Percentiles rank a stretch among this genome's conserved stretches.
phyloP scores from a whole-genome alignment of 2,329 filamentous ascomycete species.

The Acrodontium crateriforme region DNA sequence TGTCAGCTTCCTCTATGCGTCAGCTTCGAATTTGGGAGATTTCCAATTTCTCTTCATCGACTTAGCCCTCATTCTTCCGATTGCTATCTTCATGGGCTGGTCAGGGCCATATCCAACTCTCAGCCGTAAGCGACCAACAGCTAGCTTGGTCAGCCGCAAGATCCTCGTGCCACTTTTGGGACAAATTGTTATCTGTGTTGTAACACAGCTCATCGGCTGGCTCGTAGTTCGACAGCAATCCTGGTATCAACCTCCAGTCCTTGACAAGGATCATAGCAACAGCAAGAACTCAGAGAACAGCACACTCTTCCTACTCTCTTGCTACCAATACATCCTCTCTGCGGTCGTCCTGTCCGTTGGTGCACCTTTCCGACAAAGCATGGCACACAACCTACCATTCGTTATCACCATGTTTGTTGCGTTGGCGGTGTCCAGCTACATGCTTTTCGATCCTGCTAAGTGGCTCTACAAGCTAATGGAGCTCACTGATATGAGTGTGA shows the following conservation, averaged over 20 bases:
- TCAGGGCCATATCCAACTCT: slow-evolving; percentile 67
- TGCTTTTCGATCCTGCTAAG: slow-evolving; percentile 60
- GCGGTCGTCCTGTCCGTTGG: slow-evolving; percentile 87
- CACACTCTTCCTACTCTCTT: slow-evolving; percentile 74
- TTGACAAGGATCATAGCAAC: slow-evolving; percentile 68
- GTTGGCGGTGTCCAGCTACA: slow-evolving; percentile 56
- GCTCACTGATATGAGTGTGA: slow-evolving; percentile 58
- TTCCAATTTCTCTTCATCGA: slow-evolving; percentile 98
- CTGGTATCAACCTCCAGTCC: slow-evolving; percentile 73
- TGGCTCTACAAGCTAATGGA: slow-evolving; percentile 70
- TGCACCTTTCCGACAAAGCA: slow-evolving; percentile 70
- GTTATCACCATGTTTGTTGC: slow-evolving; percentile 60
- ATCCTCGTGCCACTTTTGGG: slow-evolving; percentile 80
- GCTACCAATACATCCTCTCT: slow-evolving; percentile 87
- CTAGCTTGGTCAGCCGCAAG: slow-evolving; percentile 82
- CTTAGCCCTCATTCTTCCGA: slow-evolving; percentile 77
- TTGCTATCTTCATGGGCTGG: slow-evolving; percentile 99
- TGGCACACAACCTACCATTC: slow-evolving; percentile 73
- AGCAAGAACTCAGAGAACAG: slow-evolving; percentile 91
- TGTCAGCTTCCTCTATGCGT: slow-evolving; percentile 91
- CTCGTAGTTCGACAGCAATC: slow-evolving; percentile 60
- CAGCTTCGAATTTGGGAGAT: slow-evolving; percentile 85
- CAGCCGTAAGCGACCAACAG: slow-evolving; percentile 74
- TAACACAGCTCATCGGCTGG: slow-evolving; percentile 63
- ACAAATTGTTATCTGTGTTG: slow-evolving; percentile 69